A percentile compares a stretch with the other conserved stretches of the same genome.
phyloP scores from a whole-genome alignment of 2,329 filamentous ascomycete species.

The Sphaerulina vaccinii region DNA sequence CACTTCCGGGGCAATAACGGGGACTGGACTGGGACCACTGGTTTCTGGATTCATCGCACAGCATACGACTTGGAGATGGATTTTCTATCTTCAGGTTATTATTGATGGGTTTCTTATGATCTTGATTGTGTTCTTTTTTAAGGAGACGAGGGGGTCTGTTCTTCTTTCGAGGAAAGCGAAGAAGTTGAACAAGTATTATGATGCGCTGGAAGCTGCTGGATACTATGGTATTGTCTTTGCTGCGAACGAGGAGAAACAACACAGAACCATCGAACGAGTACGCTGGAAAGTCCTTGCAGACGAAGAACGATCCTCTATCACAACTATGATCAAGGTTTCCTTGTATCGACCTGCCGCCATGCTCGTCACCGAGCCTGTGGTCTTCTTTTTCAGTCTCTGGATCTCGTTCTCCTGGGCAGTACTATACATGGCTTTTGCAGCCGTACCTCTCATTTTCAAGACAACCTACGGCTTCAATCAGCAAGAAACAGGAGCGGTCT shows the following conservation, averaged over 20 bases:
- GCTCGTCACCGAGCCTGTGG: slow-evolving; percentile 72
- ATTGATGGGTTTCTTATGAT: slow-evolving; percentile 62
- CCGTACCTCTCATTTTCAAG: slow-evolving; percentile 74
- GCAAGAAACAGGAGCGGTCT: slow-evolving; percentile 68
- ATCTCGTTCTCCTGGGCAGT: slow-evolving; percentile 86
- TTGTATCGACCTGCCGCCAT: slow-evolving; percentile 76
- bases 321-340: slow-evolving; percentile 70
- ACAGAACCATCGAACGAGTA: slow-evolving; percentile 40
- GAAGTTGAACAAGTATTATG: slow-evolving; percentile 76
- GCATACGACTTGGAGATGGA: slow-evolving; percentile 73
- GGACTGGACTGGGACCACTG: slow-evolving; percentile 76
- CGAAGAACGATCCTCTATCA: slow-evolving; percentile 68
- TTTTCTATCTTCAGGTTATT: slow-evolving; percentile 84
- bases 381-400: slow-evolving; percentile 88
- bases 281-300: slow-evolving; percentile 79
- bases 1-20: slow-evolving; percentile 72
- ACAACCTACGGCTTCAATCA: slow-evolving; percentile 66
- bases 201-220: slow-evolving; percentile 65
- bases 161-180: slow-evolving; percentile 73
- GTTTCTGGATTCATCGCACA: slow-evolving; percentile 68
- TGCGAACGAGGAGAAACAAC: slow-evolving; percentile 27
- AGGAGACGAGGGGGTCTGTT: slow-evolving; percentile 79
- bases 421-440: slow-evolving; percentile 79
- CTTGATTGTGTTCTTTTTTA: slow-evolving; percentile 67
- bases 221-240: slow-evolving; percentile 55